Base-by-base conservation (phyloP, 768 basidiomycete species). In the Pilatotrama ljubarskyi region DNA sequence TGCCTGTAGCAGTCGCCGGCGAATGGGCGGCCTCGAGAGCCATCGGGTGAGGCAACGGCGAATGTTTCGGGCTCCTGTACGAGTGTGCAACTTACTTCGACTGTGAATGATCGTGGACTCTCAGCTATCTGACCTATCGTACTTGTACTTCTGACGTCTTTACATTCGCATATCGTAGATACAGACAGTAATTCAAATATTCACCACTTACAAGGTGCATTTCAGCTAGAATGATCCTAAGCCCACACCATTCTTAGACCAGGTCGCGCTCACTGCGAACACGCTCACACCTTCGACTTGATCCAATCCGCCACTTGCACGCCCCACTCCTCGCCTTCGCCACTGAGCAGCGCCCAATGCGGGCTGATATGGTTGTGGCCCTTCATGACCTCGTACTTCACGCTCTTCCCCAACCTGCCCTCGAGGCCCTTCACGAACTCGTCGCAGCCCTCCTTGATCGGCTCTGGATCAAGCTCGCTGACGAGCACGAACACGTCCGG, bases 281-380 rank as follows among this genome's bases (percentile, higher is more conserved):
- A 36, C 26, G 6, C 15, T 22, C 20, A 57, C 17, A 55, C 26
- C 24, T 60, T 56, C 17, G 59, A 25, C 44, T 64, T 65, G 47
- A 71, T 46, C 67, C 67, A 71, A 13, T 55, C 61, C 15, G 51
- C 61, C 1, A 81, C 78, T 17, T 83, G 78, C 55, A 80, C 73
- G 1, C 76, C 86, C 86, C 87, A 88, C 32, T 81, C 76, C 64
- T 88, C 87, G 17, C 83, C 87, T 64, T 82, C 70, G 1, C 86
- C 86, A 2, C 78, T 80, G 3, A 75, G 69, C 57, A 86, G 65
- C 14, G 77, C 78, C 74, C 75, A 78, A 49, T 79, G 77, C 14
- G 78, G 65, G 59, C 86, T 88, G 55, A 88, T 73, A 64, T 88
- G 87, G 68, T 88, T 88, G 62, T 90, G 87, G 0, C 81, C 82